Evolutionary conservation across 805 yeast species (phyloP), one percentile per base, ranked within the genome.

Genomic region (Candida ficus): DNA sequence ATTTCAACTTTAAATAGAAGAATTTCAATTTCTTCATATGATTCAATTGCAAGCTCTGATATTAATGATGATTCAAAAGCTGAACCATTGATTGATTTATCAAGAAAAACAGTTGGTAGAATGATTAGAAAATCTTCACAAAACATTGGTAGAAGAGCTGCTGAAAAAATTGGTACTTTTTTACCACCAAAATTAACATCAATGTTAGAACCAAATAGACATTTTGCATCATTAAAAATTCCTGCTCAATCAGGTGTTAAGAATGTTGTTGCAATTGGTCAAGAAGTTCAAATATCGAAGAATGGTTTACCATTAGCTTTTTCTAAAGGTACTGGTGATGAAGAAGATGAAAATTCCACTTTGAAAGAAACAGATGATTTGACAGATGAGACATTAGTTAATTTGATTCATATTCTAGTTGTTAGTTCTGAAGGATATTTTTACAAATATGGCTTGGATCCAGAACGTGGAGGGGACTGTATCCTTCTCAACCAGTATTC

Each of bases 381-480:
- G 13, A n/a, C 30, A 19, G 56, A 61, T 7, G 65, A 61, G 5
- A 49, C 60, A 4, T 52, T 53, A 7, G 57, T 57, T 25, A 58
- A 51, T 14, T 47, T 67, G 41, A 56, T 45, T 34, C 75, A 74
- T 52, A 78, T 78, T 12, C 72, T 78, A 43, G 91, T 89, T 6
- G 86, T 87, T 4, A 86, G 95, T 1, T 73, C 83, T 0, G 85
- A 80, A 42, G 98, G 98, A 0, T 76, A 74, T 49, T 83, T 85
- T 49, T 83, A 82, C 53, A 85, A 83, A 37, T 91, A 87, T 60
- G 82, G 82, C 2, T 64, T 91, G 34, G 93, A 88, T 46, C 81
- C 93, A 0, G 95, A 82, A 45, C 64, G 90, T 39, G 98, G 98
- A 2, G 99, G 99, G 2, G 96, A 90, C 56, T 91, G 98, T 62